Percentiles rank a stretch among this genome's conserved stretches.
Evolutionary conservation across 495 filamentous ascomycete species (phyloP).

Genomic region (Thermothielavioides terrestris): DNA sequence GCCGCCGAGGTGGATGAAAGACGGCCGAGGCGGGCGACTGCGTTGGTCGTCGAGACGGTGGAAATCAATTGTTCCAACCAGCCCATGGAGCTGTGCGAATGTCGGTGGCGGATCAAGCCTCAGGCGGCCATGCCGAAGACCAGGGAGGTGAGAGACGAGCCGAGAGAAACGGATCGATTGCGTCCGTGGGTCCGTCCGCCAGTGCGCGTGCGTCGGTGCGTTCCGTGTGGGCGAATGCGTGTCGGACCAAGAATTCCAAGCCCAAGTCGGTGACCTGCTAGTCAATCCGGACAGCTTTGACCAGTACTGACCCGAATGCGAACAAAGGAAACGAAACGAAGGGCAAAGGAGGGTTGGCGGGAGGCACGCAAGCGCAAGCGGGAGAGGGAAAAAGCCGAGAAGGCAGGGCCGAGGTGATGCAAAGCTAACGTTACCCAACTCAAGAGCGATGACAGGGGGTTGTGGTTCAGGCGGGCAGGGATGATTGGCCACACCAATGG

Average conservation of each 20-base stretch:
- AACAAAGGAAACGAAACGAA: neutral
- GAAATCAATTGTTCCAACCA: neutral
- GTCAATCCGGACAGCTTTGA: neutral
- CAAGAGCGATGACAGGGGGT: no score
- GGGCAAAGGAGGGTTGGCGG: no score
- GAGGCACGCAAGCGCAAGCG: no score
- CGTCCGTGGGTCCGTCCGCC: neutral
- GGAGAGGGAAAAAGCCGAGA: no score
- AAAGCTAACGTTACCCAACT: no score
- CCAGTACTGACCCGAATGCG: neutral
- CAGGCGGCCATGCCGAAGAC: slow-evolving; percentile 1
- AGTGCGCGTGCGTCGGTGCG: neutral
- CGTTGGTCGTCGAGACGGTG: neutral
- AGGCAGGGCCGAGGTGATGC: no score
- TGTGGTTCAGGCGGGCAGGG: no score
- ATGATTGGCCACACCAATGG: no score
- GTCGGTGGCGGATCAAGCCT: neutral
- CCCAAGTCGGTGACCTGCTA: neutral
- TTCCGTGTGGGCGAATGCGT: neutral
- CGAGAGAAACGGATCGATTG: neutral
- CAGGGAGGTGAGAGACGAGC: neutral
- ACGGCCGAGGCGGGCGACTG: no score
- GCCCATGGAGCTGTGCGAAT: neutral
- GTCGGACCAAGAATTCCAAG: neutral
- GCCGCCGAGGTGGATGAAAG: neutral